Percentiles rank a stretch among this genome's conserved stretches.
Evolutionary conservation across 176 grass and related monocot species (phyloP).

Genomic region (Oryza coarctata): DNA sequence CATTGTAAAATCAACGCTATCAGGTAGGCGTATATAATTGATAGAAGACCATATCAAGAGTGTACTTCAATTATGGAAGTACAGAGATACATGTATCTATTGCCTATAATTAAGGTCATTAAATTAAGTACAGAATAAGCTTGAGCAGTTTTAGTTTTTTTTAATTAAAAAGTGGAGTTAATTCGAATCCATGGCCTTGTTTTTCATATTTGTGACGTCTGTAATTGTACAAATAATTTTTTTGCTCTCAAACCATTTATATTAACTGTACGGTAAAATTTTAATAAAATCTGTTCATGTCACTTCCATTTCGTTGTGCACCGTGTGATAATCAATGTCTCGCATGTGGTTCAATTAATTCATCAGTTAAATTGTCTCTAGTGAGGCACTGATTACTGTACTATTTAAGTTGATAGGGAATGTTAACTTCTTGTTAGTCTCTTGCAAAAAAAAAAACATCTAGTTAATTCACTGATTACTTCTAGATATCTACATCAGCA

Average conservation of each 20-base stretch:
- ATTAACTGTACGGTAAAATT: neutral
- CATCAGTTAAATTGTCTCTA: neutral
- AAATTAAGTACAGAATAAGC: neutral
- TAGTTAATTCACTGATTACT: too few relatives aligned
- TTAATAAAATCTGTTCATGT: neutral
- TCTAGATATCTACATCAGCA: neutral
- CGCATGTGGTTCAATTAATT: neutral
- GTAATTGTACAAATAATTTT: neutral
- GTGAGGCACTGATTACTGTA: neutral
- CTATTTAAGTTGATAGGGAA: neutral
- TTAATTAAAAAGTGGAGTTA: neutral
- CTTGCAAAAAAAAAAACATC: too few relatives aligned
- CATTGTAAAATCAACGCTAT: conserved; percentile 31
- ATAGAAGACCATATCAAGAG: conserved; percentile 1
- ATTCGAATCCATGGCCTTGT: neutral
- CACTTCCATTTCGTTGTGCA: neutral
- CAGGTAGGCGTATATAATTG: conserved; percentile 15
- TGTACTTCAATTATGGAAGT: conserved; percentile 14
- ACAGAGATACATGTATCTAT: neutral
- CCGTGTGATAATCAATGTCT: neutral
- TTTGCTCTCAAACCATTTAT: neutral
- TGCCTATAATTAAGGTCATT: neutral
- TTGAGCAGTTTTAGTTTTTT: neutral
- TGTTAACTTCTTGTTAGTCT: neutral
- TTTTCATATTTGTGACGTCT: neutral